A percentile compares a stretch with the other conserved stretches of the same genome.
Evolutionary conservation across 2,329 filamentous ascomycete genomes (phyloP).

Genomic region (Colletotrichum kahawae): DNA sequence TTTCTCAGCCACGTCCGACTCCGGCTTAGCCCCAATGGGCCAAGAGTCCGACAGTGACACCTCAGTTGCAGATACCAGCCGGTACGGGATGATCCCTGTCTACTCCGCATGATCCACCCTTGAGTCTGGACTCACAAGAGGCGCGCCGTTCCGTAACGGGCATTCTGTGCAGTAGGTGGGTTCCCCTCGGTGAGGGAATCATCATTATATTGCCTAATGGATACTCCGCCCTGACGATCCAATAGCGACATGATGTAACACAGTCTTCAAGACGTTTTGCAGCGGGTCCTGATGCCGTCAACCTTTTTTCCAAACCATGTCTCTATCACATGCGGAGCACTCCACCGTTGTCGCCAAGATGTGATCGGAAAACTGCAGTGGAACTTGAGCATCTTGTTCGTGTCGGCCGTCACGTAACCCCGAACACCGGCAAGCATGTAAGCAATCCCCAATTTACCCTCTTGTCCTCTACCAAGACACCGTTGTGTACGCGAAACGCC

Average conservation of each 20-base stretch:
- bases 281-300: background rate
- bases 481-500: background rate
- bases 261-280: background rate
- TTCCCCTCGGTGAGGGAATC: background rate
- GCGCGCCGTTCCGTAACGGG: background rate
- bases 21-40: background rate
- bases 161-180: background rate
- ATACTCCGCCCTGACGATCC: background rate
- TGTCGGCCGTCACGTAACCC: background rate
- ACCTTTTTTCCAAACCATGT: background rate
- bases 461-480: background rate
- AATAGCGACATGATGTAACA: background rate
- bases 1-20: background rate
- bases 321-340: background rate
- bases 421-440: background rate
- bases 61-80: background rate
- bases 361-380: background rate
- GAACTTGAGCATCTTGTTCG: background rate
- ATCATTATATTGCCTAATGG: background rate
- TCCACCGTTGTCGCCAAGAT: background rate
- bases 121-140: background rate
- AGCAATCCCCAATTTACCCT: conserved; percentile 12
- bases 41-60: background rate
- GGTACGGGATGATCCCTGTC: background rate
- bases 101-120: conserved; percentile 5